Evolutionary conservation across 345 rosid species (phyloP).

Genomic region (Populus nigra): DNA sequence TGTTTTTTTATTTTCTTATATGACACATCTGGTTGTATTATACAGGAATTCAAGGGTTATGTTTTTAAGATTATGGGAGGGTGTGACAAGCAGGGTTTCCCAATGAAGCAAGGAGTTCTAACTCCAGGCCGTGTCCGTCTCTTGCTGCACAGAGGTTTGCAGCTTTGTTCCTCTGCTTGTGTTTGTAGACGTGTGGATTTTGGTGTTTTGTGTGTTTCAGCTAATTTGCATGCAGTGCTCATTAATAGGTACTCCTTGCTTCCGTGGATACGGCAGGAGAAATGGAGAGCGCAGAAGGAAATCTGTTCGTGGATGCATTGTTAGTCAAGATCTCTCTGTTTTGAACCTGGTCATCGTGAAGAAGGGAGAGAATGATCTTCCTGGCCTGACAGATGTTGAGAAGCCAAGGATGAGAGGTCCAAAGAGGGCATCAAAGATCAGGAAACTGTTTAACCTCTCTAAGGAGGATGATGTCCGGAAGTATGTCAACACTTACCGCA

Average conservation of each 20-base stretch:
- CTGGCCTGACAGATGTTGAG: slow-evolving; percentile 69
- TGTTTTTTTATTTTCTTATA: not conserved
- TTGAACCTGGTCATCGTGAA: slow-evolving; percentile 75
- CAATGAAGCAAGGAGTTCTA: slow-evolving; percentile 91
- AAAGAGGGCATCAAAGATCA: slow-evolving; percentile 77
- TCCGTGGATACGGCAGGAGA: slow-evolving; percentile 75
- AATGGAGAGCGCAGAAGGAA: slow-evolving; percentile 79
- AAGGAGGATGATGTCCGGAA: slow-evolving; percentile 81
- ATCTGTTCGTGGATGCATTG: slow-evolving; percentile 92
- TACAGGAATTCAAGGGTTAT: slow-evolving; percentile 83
- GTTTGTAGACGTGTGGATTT: not conserved
- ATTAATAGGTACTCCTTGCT: slow-evolving; percentile 68
- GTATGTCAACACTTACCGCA: slow-evolving; percentile 78
- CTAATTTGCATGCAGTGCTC: not conserved
- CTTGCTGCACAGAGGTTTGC: slow-evolving; percentile 66
- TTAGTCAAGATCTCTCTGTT: slow-evolving; percentile 77
- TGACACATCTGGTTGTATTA: not conserved
- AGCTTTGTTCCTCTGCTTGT: not conserved
- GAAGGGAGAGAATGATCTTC: slow-evolving; percentile 79
- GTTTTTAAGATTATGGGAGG: slow-evolving; percentile 93
- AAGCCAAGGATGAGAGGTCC: slow-evolving; percentile 89
- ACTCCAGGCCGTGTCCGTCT: slow-evolving; percentile 94
- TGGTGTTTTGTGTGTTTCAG: not conserved
- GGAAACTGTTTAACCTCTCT: slow-evolving; percentile 66
- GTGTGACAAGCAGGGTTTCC: slow-evolving; percentile 92